Evolutionary conservation across 768 basidiomycete species (phyloP).

Genomic region (Leucocoprinus leucothites): DNA sequence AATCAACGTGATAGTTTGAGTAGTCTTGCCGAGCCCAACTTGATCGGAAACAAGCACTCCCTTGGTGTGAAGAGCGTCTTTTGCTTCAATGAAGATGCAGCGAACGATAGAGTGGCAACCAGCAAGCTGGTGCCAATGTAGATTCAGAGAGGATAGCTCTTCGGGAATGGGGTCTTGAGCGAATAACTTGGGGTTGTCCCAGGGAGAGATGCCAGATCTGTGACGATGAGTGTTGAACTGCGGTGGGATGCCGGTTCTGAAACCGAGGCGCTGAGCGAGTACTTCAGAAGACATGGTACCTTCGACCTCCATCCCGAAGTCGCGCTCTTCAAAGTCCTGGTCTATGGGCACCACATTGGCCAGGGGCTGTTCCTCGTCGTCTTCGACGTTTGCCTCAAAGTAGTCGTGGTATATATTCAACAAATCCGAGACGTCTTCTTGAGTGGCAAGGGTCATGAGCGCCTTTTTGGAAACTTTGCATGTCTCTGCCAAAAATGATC

Average conservation of each 20-base stretch:
- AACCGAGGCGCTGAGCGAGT: too few relatives aligned
- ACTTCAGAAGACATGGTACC: too few relatives aligned
- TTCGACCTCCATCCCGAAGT: too few relatives aligned
- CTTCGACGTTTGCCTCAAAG: neutral
- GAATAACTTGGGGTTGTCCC: too few relatives aligned
- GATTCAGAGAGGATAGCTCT: too few relatives aligned
- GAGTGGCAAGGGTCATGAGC: neutral
- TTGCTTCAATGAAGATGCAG: neutral
- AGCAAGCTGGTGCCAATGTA: constrained; percentile 8
- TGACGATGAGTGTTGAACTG: too few relatives aligned
- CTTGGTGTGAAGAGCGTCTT: neutral
- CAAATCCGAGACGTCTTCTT: constrained; percentile 4
- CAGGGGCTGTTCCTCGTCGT: neutral
- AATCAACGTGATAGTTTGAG: constrained; percentile 17
- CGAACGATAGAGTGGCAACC: constrained; percentile 17
- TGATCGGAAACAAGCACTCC: constrained; percentile 21
- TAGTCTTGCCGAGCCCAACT: constrained; percentile 31
- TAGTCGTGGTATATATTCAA: neutral
- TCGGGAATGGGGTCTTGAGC: too few relatives aligned
- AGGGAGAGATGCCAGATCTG: too few relatives aligned
- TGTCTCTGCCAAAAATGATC: too few relatives aligned
- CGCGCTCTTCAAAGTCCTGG: too few relatives aligned
- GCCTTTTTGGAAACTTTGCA: neutral
- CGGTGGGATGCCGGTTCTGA: too few relatives aligned
- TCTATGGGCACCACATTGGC: too few relatives aligned